A percentile compares a stretch with the other conserved stretches of the same genome.
phyloP scores from a whole-genome alignment of 176 grass and related monocot species.

The Aegilops speltoides region DNA sequence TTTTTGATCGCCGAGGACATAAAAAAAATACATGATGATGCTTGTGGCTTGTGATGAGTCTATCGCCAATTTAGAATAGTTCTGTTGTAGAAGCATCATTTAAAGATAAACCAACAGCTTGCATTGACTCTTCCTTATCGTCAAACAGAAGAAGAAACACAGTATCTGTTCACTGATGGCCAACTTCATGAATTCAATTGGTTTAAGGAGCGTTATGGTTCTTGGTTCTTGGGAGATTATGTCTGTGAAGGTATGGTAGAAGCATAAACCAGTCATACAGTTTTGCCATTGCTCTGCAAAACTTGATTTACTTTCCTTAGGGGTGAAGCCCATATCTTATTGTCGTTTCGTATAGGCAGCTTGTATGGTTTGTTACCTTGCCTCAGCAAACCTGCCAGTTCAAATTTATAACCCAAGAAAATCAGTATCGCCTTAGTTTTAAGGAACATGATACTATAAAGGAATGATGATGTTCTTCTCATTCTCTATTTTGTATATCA shows the following conservation, averaged over 20 bases:
- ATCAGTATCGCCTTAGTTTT: background rate
- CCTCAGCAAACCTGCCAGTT: background rate
- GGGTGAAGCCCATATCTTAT: background rate
- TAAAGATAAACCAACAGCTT: background rate
- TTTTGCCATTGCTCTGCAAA: conserved; percentile 6
- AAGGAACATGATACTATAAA: background rate
- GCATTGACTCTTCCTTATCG: background rate
- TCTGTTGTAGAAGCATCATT: background rate
- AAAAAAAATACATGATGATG: background rate
- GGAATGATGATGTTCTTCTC: background rate
- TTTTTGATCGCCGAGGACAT: background rate
- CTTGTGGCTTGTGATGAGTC: conserved; percentile 5
- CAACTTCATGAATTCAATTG: conserved; percentile 81
- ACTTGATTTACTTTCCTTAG: background rate
- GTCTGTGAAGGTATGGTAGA: conserved; percentile 73
- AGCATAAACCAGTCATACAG: background rate
- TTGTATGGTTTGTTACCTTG: background rate
- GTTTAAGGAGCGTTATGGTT: conserved; percentile 86
- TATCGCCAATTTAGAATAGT: background rate
- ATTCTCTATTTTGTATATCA: background rate
- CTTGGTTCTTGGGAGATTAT: conserved; percentile 97
- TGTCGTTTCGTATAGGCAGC: background rate
- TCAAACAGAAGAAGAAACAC: conserved; percentile 62
- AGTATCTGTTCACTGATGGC: conserved; percentile 57
- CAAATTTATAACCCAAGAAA: background rate